phyloP scores from a whole-genome alignment of 306 rosid genomes.

The Castanea mollissima region DNA sequence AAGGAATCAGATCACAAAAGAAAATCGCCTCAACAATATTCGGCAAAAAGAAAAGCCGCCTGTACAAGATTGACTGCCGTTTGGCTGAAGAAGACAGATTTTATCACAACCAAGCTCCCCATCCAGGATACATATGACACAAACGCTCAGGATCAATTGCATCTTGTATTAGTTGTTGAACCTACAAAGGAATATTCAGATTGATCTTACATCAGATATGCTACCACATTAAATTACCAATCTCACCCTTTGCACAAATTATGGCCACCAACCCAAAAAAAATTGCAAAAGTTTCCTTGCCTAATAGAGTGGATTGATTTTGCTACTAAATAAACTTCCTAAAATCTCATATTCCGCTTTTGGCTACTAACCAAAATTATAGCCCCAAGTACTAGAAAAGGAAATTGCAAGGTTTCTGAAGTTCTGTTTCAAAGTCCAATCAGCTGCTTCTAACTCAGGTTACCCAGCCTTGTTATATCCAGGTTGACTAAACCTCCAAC shows the following conservation, averaged over 20 bases:
- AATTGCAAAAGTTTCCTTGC: background rate
- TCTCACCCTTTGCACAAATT: background rate
- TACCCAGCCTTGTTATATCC: background rate
- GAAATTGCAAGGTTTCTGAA: no score
- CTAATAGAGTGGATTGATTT: background rate
- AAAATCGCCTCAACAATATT: background rate
- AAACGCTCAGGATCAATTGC: constrained; percentile 85
- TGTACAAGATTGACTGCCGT: constrained; percentile 25
- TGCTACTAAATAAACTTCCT: background rate
- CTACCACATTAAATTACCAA: background rate
- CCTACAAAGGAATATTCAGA: constrained; percentile 42
- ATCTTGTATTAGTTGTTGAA: constrained; percentile 91
- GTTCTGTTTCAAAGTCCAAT: background rate
- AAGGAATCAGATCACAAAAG: background rate
- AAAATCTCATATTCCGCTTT: background rate
- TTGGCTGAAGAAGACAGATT: background rate
- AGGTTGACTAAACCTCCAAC: no score
- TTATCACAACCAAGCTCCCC: constrained; percentile 86
- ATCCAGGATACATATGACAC: constrained; percentile 89
- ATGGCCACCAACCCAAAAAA: background rate
- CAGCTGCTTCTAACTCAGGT: background rate
- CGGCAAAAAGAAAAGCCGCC: constrained; percentile 19
- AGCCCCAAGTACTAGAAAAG: no score
- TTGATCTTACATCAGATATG: constrained; percentile 4
- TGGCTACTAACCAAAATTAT: no score